These are phyloP conservation scores for Priceomyces melissophilus DNA, from an alignment of 805 yeast species.

Conservation along the genomic window DNA sequence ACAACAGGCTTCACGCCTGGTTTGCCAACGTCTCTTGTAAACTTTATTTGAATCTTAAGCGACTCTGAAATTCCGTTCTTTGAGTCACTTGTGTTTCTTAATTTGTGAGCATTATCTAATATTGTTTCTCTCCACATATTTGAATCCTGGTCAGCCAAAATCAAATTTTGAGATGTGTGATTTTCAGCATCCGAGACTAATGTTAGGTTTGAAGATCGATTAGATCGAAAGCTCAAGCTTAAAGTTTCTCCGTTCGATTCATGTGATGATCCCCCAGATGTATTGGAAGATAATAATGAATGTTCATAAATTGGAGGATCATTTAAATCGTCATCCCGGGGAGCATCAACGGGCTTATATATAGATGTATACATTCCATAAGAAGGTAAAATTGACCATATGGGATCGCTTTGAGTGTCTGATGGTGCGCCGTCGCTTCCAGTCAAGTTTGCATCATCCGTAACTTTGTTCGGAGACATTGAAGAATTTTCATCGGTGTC, in stretches of 20 bases:
- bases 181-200: too few relatives aligned
- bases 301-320: constrained; percentile 21
- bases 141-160: constrained; percentile 33
- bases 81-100: constrained; percentile 29
- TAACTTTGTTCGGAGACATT: too few relatives aligned
- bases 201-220: too few relatives aligned
- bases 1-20: constrained; percentile 22
- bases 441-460: too few relatives aligned
- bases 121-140: constrained; percentile 35
- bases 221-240: background rate
- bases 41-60: constrained; percentile 24
- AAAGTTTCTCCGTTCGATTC: background rate
- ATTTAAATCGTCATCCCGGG: constrained; percentile 9
- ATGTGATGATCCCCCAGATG: background rate
- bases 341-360: constrained; percentile 11
- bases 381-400: constrained; percentile 39
- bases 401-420: constrained; percentile 12
- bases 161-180: constrained; percentile 8
- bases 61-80: constrained; percentile 23
- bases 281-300: constrained; percentile 1
- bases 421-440: too few relatives aligned
- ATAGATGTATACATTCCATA: constrained; percentile 31
- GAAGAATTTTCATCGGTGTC: too few relatives aligned
- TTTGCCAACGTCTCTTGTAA: constrained; percentile 34
- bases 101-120: constrained; percentile 34